Evolutionary conservation across 352 stramenopile genomes (phyloP), one percentile per base, ranked within the genome.

Genomic region (Globisporangium canariense): DNA sequence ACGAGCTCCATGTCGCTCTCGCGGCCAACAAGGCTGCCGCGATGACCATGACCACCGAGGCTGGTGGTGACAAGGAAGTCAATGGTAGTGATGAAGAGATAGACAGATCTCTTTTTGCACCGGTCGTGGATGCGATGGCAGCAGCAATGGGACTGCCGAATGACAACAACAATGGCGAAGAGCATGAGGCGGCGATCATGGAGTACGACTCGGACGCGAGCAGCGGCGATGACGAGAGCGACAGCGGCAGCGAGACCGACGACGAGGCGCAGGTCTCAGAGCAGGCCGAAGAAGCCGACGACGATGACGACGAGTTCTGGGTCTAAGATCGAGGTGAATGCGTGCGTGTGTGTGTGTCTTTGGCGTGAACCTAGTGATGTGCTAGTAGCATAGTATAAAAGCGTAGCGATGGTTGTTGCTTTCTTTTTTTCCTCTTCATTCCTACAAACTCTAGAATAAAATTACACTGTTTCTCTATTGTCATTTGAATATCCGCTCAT

Each of bases 11-110:
- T 45, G 65, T 68, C 2, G 75, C 74, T 0, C 49, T 83, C 0
- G 71, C 81, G 30, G 74, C 80, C 14, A 86, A 86, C 58, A 86
- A 81, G 62, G 60, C 51, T 1, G 60, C 60, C 0, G 60, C 60
- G 38, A 66, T 66, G 60, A 66, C 60, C 0, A 64, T 58, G 46
- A 34, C 34, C 2, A 40, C 13, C 36, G 60, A 41, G 40, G 52
- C 60, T 34, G 13, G 7, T 6, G 28, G 25, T n/a, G n/a, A n/a
- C n/a, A n/a, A n/a, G n/a, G n/a, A n/a, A n/a, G n/a, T n/a, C n/a
- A n/a, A n/a, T n/a, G n/a, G n/a, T n/a, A n/a, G n/a, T n/a, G n/a
- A n/a, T n/a, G n/a, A n/a, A n/a, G n/a, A n/a, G n/a, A n/a, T n/a
- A n/a, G n/a, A n/a, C n/a, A n/a, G n/a, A n/a, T 38, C 34, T 38